Base-by-base conservation (phyloP, 164 flowering plant species). In the Echeveria elegans region DNA sequence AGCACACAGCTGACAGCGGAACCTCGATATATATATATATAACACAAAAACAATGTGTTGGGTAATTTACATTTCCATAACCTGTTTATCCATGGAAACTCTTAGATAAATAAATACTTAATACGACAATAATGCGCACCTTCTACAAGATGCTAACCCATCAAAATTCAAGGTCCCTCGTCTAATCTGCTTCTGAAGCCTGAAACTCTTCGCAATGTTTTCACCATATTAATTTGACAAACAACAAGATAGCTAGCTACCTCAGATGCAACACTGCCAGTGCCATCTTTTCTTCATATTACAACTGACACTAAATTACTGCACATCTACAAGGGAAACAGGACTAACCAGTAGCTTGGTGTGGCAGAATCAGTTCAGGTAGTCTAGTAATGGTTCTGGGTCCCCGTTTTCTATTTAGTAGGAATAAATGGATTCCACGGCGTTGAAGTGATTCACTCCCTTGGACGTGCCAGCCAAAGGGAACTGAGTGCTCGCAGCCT, bases 131-230 rank as follows among this genome's bases (percentile, higher is more conserved):
- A 53, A 28, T 53, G 60, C n/a, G n/a, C 60, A 53, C 60, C 60
- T 9, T 53, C 4, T 11, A 24, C 31, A 53, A 53, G 31, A 31
- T 53, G 60, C 31, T 53, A 16, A 53, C 10, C 18, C 60, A 24
- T 28, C 31, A 9, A 53, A 53, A 10, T 26, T 24, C 31, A 28
- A n/a, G 60, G 60, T 26, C 15, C 30, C 31, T 53, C 18, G 10
- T 53, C 60, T 53, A 26, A 53, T 53, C 60, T 53, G 60, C 60
- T 6, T 53, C 60, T 53, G 16, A 53, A 53, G 26, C 31, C 60
- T 24, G 18, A 11, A 53, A 53, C 31, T 1, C 60, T 53, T 53
- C 31, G 8, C 60, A 53, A 9, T 24, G 30, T 53, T 53, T 53
- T 18, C 29, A 52, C 15, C 31, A 53, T 24, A 53, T 53, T 53